These are phyloP conservation scores for Alnus glutinosa DNA, from an alignment of 306 rosid genomes.

Conservation along the genomic window DNA sequence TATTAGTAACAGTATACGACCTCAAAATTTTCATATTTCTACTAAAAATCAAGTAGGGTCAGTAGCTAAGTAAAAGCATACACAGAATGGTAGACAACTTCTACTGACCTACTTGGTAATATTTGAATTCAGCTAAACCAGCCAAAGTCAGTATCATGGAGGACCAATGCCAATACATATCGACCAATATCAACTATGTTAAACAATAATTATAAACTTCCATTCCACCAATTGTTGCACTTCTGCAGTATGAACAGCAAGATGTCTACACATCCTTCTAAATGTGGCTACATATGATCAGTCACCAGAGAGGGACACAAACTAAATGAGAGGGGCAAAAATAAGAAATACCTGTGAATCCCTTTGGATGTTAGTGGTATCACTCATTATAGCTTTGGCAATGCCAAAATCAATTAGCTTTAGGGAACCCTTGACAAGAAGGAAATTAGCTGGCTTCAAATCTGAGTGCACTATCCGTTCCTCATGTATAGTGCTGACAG, in stretches of 20 bases:
- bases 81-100: not conserved
- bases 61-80: not conserved
- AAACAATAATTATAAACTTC: not conserved
- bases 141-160: not conserved
- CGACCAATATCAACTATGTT: not conserved
- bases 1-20: not conserved
- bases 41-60: not conserved
- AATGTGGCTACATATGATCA: not conserved
- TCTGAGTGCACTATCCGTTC: constrained; percentile 97
- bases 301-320: constrained; percentile 9
- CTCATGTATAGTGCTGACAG: constrained; percentile 91
- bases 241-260: not conserved
- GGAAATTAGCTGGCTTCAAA: constrained; percentile 95
- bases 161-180: not conserved
- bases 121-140: not conserved
- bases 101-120: not conserved
- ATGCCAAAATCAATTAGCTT: constrained; percentile 96
- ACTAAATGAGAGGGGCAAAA: not conserved
- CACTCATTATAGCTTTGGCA: constrained; percentile 95
- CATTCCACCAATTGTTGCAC: not conserved
- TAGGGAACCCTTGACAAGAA: constrained; percentile 90
- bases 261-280: not conserved
- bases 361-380: constrained; percentile 93
- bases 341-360: constrained; percentile 76
- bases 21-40: not conserved